Percentiles rank a stretch among this genome's conserved stretches.
phyloP scores from a whole-genome alignment of 202 grass and related monocot genomes.

The Bolboschoenoplectus hybrid region DNA sequence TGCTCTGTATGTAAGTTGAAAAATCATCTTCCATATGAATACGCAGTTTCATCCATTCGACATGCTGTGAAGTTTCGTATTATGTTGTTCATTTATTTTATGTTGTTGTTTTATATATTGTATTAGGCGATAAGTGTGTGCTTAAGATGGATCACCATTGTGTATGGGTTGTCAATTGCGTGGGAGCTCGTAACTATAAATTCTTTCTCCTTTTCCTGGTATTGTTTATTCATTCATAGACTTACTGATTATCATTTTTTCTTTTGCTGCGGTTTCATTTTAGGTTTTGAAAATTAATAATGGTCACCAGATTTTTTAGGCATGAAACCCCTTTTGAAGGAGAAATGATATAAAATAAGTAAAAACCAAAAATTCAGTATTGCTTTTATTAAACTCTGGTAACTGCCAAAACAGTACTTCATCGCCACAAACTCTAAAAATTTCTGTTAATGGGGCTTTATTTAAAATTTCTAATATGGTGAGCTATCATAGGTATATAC shows the following conservation, averaged over 20 bases:
- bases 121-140: constrained; percentile 84
- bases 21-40: constrained; percentile 24
- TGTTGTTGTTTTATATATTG: constrained; percentile 28
- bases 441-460: background rate
- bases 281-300: constrained; percentile 5
- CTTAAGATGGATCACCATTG: constrained; percentile 99
- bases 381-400: constrained; percentile 6
- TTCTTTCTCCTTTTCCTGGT: constrained; percentile 99
- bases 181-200: constrained; percentile 87
- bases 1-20: constrained; percentile 87
- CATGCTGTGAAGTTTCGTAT: constrained; percentile 20
- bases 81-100: constrained; percentile 25
- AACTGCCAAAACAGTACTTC: background rate
- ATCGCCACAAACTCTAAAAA: background rate
- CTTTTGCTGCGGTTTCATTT: background rate
- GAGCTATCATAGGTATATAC: constrained; percentile 61
- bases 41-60: background rate
- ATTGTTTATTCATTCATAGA: constrained; percentile 37
- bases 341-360: constrained; percentile 3
- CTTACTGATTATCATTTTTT: constrained; percentile 1
- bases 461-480: constrained; percentile 11
- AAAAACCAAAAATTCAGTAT: background rate
- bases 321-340: background rate
- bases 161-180: constrained; percentile 90
- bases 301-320: background rate